Evolutionary conservation across 352 stramenopile species (phyloP), one percentile per base, ranked within the genome.

Genomic region (Globisporangium carolinianum): DNA sequence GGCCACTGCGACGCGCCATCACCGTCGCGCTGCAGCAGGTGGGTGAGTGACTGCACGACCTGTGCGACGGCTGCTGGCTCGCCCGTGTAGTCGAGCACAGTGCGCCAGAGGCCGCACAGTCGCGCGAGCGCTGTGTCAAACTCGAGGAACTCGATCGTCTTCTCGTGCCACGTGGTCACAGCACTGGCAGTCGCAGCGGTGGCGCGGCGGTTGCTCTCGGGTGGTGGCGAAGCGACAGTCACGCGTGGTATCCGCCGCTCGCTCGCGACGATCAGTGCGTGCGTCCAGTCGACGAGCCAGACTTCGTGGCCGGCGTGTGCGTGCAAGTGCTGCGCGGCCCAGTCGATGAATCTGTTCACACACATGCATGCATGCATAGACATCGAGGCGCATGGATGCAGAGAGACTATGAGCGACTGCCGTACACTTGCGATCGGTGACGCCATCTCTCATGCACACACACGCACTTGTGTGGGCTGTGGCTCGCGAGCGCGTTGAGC

Each of bases 261-360:
- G 9, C 58, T 60, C 51, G 79, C 69, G 18, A 73, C 51, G 52
- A 86, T 45, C n/a, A 84, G 50, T 8, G 60, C 50, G 17, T 64
- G 77, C 43, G 63, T 79, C 75, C 75, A 86, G 15, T 83, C 69
- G 17, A 87, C 63, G 10, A 83, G 64, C 72, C 73, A 84, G 8
- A 58, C 59, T 18, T 86, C 71, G 37, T 75, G 66, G 6, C 71
- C 69, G 2, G 72, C 24, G 24, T 75, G 62, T 10, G 57, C 55
- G 43, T 78, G 69, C 12, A 70, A 6, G n/a, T 63, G 53, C 57
- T 69, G 65, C 11, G 66, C 55, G 18, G 84, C 75, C 77, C 77
- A 87, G n/a, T 87, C 71, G 24, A 61, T 56, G 35, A 79, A 76
- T 14, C 64, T 49, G 17, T n/a, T 7, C 42, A 47, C 42, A 17